phyloP scores from a whole-genome alignment of 225 moss, liverwort and hornwort genomes.

The Physcomitrium patens region DNA sequence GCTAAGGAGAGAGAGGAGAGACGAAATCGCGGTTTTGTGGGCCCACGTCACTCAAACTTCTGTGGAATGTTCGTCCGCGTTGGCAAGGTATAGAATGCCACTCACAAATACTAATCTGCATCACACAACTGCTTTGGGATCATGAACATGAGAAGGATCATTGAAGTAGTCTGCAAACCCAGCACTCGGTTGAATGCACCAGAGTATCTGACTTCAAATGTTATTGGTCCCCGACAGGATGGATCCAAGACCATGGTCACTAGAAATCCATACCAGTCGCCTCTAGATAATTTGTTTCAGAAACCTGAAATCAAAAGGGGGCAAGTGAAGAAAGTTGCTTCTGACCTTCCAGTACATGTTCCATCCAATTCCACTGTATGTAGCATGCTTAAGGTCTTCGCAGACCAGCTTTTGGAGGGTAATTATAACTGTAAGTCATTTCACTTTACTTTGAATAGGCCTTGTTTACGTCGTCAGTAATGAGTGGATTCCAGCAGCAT shows the following conservation, averaged over 20 bases:
- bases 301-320: constrained; percentile 96
- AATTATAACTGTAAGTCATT: constrained; percentile 84
- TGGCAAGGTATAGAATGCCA: constrained; percentile 46
- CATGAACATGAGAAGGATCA: not conserved
- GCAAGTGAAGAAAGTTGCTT: constrained; percentile 72
- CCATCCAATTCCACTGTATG: constrained; percentile 63
- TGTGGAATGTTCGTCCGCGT: constrained; percentile 84
- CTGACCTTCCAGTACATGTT: constrained; percentile 47
- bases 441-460: too few relatives aligned
- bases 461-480: not conserved
- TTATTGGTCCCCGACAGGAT: constrained; percentile 58
- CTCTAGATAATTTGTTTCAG: constrained; percentile 69
- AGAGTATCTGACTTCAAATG: not conserved
- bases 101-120: not conserved
- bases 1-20: constrained; percentile 60
- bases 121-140: not conserved
- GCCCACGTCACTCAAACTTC: constrained; percentile 71
- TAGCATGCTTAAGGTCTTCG: constrained; percentile 71
- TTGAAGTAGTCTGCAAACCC: not conserved
- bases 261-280: constrained; percentile 75
- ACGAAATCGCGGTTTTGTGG: constrained; percentile 32
- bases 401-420: constrained; percentile 76
- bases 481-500: not conserved
- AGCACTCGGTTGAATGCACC: not conserved
- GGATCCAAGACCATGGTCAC: constrained; percentile 75